phyloP scores from a whole-genome alignment of 495 filamentous ascomycete species.

The Penicillium cinerascens region DNA sequence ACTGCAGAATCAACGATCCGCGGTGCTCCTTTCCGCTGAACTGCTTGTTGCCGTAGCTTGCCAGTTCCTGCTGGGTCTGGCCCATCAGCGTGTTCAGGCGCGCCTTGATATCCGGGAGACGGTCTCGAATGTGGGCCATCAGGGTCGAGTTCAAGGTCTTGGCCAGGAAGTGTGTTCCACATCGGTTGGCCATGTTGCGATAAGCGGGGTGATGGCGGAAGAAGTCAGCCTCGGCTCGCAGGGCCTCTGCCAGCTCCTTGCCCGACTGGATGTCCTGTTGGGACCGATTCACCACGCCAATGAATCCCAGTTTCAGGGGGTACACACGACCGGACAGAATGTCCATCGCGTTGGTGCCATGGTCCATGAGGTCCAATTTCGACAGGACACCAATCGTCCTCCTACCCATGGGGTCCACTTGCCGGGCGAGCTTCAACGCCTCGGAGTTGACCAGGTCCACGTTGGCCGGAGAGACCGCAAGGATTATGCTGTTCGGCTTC shows the following conservation, averaged over 20 bases:
- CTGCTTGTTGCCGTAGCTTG: conserved; percentile 96
- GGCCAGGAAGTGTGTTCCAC: conserved; percentile 91
- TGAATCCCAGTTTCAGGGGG: conserved; percentile 94
- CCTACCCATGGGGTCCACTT: conserved; percentile 92
- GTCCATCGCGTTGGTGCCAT: conserved; percentile 96
- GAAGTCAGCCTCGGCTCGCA: conserved; percentile 89
- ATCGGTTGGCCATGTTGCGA: conserved; percentile 89
- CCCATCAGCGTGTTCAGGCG: conserved; percentile 97
- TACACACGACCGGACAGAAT: conserved; percentile 96
- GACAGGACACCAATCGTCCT: conserved; percentile 97
- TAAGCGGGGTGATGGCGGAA: conserved; percentile 97
- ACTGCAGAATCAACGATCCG: conserved; percentile 88
- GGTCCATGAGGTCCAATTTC: conserved; percentile 98
- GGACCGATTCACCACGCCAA: conserved; percentile 95
- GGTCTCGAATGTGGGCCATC: conserved; percentile 94
- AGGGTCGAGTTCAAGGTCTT: conserved; percentile 93
- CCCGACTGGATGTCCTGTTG: conserved; percentile 98
- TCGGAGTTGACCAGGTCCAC: conserved; percentile 99
- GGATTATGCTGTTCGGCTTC: conserved; percentile 96
- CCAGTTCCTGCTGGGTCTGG: conserved; percentile 97
- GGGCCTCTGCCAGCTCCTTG: conserved; percentile 83
- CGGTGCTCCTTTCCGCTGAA: conserved; percentile 97
- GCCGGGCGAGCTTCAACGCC: conserved; percentile 90
- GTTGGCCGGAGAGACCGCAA: conserved; percentile 96
- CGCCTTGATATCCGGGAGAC: conserved; percentile 96